Conservation (phyloP, 306 rosid species). For the Dalbergia cultrata region DNA sequence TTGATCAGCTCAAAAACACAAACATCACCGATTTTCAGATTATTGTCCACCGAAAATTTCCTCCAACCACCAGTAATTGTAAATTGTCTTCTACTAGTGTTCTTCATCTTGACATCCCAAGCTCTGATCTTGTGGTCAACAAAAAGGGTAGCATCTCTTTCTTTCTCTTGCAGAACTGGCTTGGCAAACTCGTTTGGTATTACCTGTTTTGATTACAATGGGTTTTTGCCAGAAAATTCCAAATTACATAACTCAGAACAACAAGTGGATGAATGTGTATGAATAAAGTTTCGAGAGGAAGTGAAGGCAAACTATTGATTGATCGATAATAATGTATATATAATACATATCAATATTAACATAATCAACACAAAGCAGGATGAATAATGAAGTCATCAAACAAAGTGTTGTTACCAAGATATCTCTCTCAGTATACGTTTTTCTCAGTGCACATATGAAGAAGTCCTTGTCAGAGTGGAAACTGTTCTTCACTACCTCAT, state of each 20-base stretch:
- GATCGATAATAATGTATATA: background rate
- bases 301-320: background rate
- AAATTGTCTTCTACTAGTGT: background rate
- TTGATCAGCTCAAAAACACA: constrained; percentile 36
- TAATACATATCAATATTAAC: background rate
- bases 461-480: background rate
- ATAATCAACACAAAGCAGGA: background rate
- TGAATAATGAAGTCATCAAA: background rate
- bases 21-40: constrained; percentile 35
- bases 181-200: constrained; percentile 23
- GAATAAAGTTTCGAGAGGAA: background rate
- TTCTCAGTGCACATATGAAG: background rate
- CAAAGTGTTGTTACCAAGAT: constrained; percentile 34
- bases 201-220: background rate
- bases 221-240: background rate
- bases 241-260: background rate
- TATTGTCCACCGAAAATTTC: background rate
- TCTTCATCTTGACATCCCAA: constrained; percentile 20
- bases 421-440: constrained; percentile 23
- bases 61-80: constrained; percentile 26
- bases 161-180: background rate
- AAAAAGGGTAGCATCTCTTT: constrained; percentile 4
- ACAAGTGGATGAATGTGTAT: background rate
- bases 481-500: background rate
- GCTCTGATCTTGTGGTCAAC: background rate